A percentile compares a stretch with the other conserved stretches of the same genome.
These are phyloP conservation scores for Paecilomyces sp. DNA, from an alignment of 2,329 filamentous ascomycete genomes.

Conservation along the genomic window DNA sequence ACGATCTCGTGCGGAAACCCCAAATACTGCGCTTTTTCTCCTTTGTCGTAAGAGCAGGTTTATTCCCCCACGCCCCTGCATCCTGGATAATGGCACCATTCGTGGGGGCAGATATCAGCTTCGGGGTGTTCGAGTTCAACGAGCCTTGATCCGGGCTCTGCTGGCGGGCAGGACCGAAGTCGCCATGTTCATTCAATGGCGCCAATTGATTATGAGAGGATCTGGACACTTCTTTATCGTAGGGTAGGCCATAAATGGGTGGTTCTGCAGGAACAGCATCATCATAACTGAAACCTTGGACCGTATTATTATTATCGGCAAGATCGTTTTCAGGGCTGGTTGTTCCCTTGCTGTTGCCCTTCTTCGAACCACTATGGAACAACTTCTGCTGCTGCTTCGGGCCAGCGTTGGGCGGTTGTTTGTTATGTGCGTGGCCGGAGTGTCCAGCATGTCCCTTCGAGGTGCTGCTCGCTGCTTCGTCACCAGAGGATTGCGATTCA, in stretches of 20 bases:
- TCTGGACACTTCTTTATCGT: conserved; percentile 22
- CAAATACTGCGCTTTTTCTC: conserved; percentile 72
- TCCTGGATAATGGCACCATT: conserved; percentile 82
- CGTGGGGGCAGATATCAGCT: conserved; percentile 73
- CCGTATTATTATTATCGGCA: conserved; percentile 8
- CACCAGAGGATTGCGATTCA: conserved; percentile 42
- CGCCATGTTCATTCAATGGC: conserved; percentile 21
- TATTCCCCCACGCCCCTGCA: conserved; percentile 78
- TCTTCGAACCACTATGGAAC: conserved; percentile 19
- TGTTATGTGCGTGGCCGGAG: conserved; percentile 9
- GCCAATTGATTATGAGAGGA: conserved; percentile 26
- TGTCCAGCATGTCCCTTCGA: conserved; percentile 10
- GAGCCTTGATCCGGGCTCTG: conserved; percentile 23
- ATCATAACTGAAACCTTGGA: conserved; percentile 48
- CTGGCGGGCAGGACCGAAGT: conserved; percentile 13
- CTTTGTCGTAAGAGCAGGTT: conserved; percentile 56
- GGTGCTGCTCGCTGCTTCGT: conserved; percentile 16
- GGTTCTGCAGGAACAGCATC: conserved; percentile 52
- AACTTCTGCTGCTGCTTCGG: conserved; percentile 19
- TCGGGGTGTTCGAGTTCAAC: conserved; percentile 30
- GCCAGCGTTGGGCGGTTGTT: conserved; percentile 9
- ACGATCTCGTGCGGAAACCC: conserved; percentile 61
- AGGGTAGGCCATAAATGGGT: conserved; percentile 42
- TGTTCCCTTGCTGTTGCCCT: conserved; percentile 20
- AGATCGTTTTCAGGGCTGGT: conserved; percentile 33